Evolutionary conservation across 768 basidiomycete species (phyloP).

Genomic region (Mycena capillaripes): DNA sequence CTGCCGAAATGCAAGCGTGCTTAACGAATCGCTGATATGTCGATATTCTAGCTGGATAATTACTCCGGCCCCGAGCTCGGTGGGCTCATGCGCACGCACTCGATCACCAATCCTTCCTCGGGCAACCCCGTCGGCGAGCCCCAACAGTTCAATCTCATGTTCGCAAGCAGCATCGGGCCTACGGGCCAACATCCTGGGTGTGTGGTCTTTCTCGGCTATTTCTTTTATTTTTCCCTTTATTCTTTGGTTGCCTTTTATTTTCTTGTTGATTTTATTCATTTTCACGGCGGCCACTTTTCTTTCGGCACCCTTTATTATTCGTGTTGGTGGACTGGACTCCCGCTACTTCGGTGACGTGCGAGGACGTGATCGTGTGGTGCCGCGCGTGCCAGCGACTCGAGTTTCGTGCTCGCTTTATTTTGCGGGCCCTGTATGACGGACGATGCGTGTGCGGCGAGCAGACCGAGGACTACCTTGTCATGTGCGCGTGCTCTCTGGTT

Average conservation of each 20-base stretch:
- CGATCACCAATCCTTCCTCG: slow-evolving; percentile 91
- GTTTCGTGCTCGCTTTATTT: too few relatives aligned
- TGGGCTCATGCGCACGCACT: slow-evolving; percentile 83
- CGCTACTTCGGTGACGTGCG: too few relatives aligned
- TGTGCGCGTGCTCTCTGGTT: too few relatives aligned
- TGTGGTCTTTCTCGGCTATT: slow-evolving; percentile 37
- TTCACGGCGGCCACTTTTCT: not conserved
- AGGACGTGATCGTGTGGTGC: too few relatives aligned
- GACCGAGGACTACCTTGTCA: too few relatives aligned
- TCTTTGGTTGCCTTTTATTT: slow-evolving; percentile 23
- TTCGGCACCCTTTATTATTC: not conserved
- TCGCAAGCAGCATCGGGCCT: slow-evolving; percentile 96
- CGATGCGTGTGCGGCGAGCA: too few relatives aligned
- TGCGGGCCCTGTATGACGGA: too few relatives aligned
- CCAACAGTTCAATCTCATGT: slow-evolving; percentile 98
- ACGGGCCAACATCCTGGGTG: slow-evolving; percentile 97
- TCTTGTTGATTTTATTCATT: not conserved
- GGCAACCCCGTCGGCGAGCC: slow-evolving; percentile 94
- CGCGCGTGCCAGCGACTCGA: too few relatives aligned
- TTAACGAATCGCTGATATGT: not conserved
- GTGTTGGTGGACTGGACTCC: too few relatives aligned
- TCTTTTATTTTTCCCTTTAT: slow-evolving; percentile 7
- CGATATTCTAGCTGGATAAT: slow-evolving; percentile 87
- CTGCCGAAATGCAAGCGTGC: not conserved
- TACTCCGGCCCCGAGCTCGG: slow-evolving; percentile 92